Conservation (phyloP, 371 early-diverging fungal species). For the Mucor saturninus region DNA sequence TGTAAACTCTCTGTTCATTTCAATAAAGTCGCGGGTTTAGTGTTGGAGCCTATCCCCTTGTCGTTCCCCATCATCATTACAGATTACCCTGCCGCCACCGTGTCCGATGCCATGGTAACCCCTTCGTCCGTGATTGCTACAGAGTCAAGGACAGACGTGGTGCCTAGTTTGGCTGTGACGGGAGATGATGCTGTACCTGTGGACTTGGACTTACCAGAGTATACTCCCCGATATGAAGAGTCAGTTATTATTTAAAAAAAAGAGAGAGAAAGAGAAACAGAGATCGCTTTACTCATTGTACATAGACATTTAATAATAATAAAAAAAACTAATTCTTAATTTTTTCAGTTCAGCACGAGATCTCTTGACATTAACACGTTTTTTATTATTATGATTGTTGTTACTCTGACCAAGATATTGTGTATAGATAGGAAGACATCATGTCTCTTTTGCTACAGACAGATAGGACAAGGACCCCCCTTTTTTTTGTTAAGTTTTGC, state of each 20-base stretch:
- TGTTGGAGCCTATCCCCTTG: slow-evolving; percentile 32
- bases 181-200: slow-evolving; percentile 51
- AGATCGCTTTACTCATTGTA: too few species aligned
- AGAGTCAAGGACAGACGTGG: not conserved
- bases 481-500: too few species aligned
- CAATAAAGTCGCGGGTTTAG: slow-evolving; percentile 14
- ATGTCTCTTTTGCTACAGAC: too few species aligned
- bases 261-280: too few species aligned
- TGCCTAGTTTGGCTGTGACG: not conserved
- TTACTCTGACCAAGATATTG: too few species aligned
- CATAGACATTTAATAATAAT: too few species aligned
- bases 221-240: slow-evolving; percentile 49
- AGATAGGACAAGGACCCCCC: too few species aligned
- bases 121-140: not conserved
- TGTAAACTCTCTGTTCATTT: slow-evolving; percentile 42
- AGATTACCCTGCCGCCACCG: slow-evolving; percentile 34
- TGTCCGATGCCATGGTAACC: slow-evolving; percentile 1
- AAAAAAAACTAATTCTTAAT: too few species aligned
- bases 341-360: too few species aligned
- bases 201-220: slow-evolving; percentile 54
- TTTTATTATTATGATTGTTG: too few species aligned
- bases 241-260: not conserved
- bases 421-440: too few species aligned
- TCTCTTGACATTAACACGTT: too few species aligned
- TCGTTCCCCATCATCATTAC: slow-evolving; percentile 53